phyloP scores from a whole-genome alignment of 1,284 basidiomycete genomes.

The Malassezia japonica region DNA sequence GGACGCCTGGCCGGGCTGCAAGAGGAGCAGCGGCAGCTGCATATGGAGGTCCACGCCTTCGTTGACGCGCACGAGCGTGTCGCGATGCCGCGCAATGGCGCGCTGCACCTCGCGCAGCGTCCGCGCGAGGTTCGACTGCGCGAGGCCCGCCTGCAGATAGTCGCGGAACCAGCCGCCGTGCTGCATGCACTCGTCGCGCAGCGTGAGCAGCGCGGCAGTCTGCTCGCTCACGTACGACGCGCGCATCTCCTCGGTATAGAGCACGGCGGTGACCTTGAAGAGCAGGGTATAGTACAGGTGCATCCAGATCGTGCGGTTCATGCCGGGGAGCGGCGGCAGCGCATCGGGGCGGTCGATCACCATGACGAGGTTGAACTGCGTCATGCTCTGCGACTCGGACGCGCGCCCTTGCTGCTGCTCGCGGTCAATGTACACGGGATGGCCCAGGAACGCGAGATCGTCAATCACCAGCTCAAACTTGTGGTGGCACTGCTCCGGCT shows the following conservation, averaged over 20 bases:
- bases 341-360: slow-evolving; percentile 42
- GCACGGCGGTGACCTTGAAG: slow-evolving; percentile 45
- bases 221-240: slow-evolving; percentile 31
- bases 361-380: slow-evolving; percentile 42
- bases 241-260: slow-evolving; percentile 36
- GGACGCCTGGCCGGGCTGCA: slow-evolving; percentile 22
- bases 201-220: slow-evolving; percentile 24
- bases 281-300: slow-evolving; percentile 42
- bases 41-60: slow-evolving; percentile 36
- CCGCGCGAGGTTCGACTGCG: slow-evolving; percentile 33
- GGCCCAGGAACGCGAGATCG: slow-evolving; percentile 85
- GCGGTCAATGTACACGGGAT: slow-evolving; percentile 65
- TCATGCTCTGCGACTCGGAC: slow-evolving; percentile 10
- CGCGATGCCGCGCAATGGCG: slow-evolving; percentile 29
- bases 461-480: slow-evolving; percentile 88
- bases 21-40: slow-evolving; percentile 40
- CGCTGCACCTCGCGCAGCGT: slow-evolving; percentile 27
- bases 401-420: background rate
- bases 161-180: slow-evolving; percentile 16
- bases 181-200: slow-evolving; percentile 36
- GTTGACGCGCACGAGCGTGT: slow-evolving; percentile 37
- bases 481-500: slow-evolving; percentile 72
- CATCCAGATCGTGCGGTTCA: slow-evolving; percentile 33
- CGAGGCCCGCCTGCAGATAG: slow-evolving; percentile 21
- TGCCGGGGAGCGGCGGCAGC: slow-evolving; percentile 20